Evolutionary conservation across 345 rosid genomes (phyloP), one percentile per base, ranked within the genome.

Genomic region (Rhizophora apiculata): DNA sequence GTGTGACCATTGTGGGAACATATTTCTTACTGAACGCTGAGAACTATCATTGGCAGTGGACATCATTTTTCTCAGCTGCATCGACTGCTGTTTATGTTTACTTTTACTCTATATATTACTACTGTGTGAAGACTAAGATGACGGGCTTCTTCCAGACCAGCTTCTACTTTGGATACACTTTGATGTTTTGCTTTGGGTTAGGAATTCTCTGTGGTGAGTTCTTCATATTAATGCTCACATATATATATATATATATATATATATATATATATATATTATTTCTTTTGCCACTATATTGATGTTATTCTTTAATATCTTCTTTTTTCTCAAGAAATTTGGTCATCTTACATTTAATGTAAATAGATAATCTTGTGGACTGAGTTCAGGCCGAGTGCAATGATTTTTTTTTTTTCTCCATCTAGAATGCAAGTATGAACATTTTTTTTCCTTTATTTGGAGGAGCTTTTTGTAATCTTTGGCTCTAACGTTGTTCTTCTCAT

Each of bases 41-140:
- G 85, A 92, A 92, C 69, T 92, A 92, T 76, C 96, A 92, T 79
- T 92, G 98, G 98, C 98, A 92, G 71, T 92, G 98, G 98, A 92
- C 98, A 1, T 92, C 98, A 22, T 92, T 92, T 75, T 85, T 88
- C 84, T 89, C 98, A 31, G 98, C 98, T 66, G 98, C 98, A 22
- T 92, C 98, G 43, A 92, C 98, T 37, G 92, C 98, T 48, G 90
- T 89, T 61, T 92, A 92, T 65, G 96, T 92, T 69, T 92, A 89
- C 82, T 70, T 88, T 76, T 92, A 92, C 82, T 89, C 98, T 26
- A 81, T 92, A 72, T 92, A 89, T 70, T 89, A 92, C 86, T 92
- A 89, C 83, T 83, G 81, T 39, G 87, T 88, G 75, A 92, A 92
- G 88, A 92, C 98, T 4, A 92, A 92, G 85, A 92, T 92, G 98